These are phyloP conservation scores for Arabidopsis lyrata DNA, from an alignment of 441 rosid genomes.

Conservation along the genomic window DNA sequence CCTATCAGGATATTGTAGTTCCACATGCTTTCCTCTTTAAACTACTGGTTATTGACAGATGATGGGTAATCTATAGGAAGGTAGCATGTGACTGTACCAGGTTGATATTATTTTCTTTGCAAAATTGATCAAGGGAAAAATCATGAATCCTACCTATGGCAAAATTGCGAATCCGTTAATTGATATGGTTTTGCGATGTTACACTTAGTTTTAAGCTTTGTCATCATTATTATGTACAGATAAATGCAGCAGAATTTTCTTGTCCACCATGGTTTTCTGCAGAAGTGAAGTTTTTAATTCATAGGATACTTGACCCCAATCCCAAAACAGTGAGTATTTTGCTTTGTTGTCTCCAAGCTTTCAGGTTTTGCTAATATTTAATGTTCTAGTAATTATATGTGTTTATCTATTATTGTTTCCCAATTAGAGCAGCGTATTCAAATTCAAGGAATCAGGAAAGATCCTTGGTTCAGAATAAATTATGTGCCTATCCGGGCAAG, in stretches of 20 bases:
- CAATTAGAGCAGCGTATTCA: slow-evolving; percentile 74
- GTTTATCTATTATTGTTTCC: slow-evolving; percentile 35
- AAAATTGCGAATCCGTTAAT: too few relatives aligned
- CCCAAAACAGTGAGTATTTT: slow-evolving; percentile 79
- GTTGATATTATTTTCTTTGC: slow-evolving; percentile 4
- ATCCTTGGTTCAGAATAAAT: slow-evolving; percentile 71
- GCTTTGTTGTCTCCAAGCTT: neutral
- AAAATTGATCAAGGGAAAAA: neutral
- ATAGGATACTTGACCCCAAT: slow-evolving; percentile 79
- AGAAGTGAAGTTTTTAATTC: slow-evolving; percentile 69
- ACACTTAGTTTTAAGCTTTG: slow-evolving; percentile 5
- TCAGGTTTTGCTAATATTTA: slow-evolving; percentile 1
- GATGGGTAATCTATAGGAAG: neutral
- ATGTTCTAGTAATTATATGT: slow-evolving; percentile 17
- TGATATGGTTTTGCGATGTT: neutral
- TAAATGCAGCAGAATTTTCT: slow-evolving; percentile 77
- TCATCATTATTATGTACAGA: slow-evolving; percentile 56
- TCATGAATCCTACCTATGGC: too few relatives aligned
- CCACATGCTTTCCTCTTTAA: neutral
- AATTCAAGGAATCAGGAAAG: slow-evolving; percentile 66
- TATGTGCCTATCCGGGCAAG: slow-evolving; percentile 62
- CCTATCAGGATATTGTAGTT: neutral
- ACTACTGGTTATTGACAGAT: neutral
- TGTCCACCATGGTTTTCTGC: slow-evolving; percentile 89
- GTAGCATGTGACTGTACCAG: neutral